A percentile compares a stretch with the other conserved stretches of the same genome.
These are phyloP conservation scores for Russula sp. DNA, from an alignment of 768 basidiomycete species.

Conservation along the genomic window DNA sequence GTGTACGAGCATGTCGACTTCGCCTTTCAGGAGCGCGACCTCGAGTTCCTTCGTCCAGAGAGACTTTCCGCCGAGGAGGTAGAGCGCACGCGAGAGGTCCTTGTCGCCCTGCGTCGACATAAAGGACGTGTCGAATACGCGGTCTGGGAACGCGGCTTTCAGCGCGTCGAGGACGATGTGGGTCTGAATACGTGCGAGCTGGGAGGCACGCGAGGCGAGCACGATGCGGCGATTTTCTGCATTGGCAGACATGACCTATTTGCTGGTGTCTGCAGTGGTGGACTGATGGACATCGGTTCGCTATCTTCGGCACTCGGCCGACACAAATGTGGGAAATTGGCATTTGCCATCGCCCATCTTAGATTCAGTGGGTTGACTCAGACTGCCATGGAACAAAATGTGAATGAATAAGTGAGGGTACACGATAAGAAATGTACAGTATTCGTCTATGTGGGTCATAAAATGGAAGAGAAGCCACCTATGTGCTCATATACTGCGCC, in stretches of 20 bases:
- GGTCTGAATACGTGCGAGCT: constrained; percentile 89
- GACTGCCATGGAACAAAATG: neutral
- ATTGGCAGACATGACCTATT: neutral
- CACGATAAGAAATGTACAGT: constrained; percentile 8
- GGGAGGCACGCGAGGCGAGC: constrained; percentile 82
- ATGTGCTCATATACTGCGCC: constrained; percentile 82
- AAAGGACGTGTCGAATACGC: constrained; percentile 51
- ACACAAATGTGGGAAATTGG: constrained; percentile 1
- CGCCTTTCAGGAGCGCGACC: constrained; percentile 64
- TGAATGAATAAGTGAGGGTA: constrained; percentile 14
- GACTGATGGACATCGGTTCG: neutral
- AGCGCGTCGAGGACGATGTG: constrained; percentile 71
- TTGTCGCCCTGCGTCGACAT: constrained; percentile 82
- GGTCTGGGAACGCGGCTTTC: constrained; percentile 50
- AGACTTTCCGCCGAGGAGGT: constrained; percentile 85
- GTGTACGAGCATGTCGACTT: constrained; percentile 92
- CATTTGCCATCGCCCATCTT: neutral
- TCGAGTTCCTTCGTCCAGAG: constrained; percentile 98
- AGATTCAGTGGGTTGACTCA: neutral
- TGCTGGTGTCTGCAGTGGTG: neutral
- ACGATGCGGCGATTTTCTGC: constrained; percentile 50
- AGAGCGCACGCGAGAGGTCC: constrained; percentile 82
- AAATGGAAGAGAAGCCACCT: constrained; percentile 21
- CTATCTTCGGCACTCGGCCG: constrained; percentile 4
- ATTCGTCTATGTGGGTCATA: constrained; percentile 13